Conservation (phyloP, 108 stramenopile species). For the Fragilaria radians region DNA sequence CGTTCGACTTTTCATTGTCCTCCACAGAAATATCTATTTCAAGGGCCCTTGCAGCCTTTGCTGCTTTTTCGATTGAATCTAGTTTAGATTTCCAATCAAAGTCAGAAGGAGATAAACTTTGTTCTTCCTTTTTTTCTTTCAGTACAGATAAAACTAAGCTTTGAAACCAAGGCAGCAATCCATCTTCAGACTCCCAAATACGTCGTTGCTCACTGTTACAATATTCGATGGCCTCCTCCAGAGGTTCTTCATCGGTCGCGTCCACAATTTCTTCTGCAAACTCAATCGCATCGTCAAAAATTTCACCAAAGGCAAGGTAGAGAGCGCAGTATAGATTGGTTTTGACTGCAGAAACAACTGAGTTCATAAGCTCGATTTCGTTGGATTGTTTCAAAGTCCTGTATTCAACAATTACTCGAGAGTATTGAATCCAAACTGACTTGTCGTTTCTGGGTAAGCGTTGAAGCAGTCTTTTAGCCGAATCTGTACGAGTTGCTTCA, state of each 20-base stretch:
- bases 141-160: slow-evolving; percentile 35
- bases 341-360: slow-evolving; percentile 38
- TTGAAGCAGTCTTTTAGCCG: slow-evolving; percentile 56
- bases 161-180: slow-evolving; percentile 62
- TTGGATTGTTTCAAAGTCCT: slow-evolving; percentile 55
- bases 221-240: slow-evolving; percentile 86
- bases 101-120: slow-evolving; percentile 8
- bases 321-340: slow-evolving; percentile 70
- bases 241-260: slow-evolving; percentile 36
- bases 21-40: slow-evolving; percentile 27
- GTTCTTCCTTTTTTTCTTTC: slow-evolving; percentile 15
- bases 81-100: slow-evolving; percentile 56
- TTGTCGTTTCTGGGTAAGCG: slow-evolving; percentile 27
- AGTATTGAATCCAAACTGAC: slow-evolving; percentile 79
- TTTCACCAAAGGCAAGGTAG: slow-evolving; percentile 61
- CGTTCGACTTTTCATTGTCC: slow-evolving; percentile 33
- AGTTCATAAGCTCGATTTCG: slow-evolving; percentile 16
- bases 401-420: slow-evolving; percentile 68
- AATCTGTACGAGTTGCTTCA: slow-evolving; percentile 56
- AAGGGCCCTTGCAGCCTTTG: background rate
- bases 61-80: slow-evolving; percentile 20
- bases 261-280: slow-evolving; percentile 78
- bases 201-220: slow-evolving; percentile 53
- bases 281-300: slow-evolving; percentile 70
- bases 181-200: slow-evolving; percentile 67